phyloP scores from a whole-genome alignment of 768 basidiomycete species.

The Lactarius akahatsu region DNA sequence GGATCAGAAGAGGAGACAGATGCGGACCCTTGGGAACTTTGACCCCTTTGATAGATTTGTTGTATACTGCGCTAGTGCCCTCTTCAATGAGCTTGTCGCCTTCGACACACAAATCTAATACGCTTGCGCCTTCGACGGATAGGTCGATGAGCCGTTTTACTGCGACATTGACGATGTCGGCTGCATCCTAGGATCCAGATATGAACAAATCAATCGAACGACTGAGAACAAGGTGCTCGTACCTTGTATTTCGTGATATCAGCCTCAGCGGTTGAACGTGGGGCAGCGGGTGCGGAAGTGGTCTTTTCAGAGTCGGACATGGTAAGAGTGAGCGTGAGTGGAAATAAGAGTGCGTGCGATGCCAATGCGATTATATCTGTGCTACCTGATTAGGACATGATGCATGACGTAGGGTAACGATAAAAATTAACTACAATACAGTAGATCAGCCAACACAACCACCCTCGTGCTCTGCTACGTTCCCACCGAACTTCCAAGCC shows the following conservation, averaged over 20 bases:
- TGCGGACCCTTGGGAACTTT: slow-evolving; percentile 81
- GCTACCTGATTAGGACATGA: slow-evolving; percentile 11
- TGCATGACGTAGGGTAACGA: background rate
- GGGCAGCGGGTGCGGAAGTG: slow-evolving; percentile 26
- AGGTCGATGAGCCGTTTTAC: slow-evolving; percentile 81
- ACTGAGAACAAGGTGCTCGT: slow-evolving; percentile 19
- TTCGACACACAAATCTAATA: slow-evolving; percentile 87
- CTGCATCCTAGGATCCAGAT: slow-evolving; percentile 61
- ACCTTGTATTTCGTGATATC: slow-evolving; percentile 92
- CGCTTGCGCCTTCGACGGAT: slow-evolving; percentile 76
- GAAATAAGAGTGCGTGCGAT: slow-evolving; percentile 4
- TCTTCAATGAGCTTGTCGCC: slow-evolving; percentile 93
- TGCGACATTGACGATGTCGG: slow-evolving; percentile 83
- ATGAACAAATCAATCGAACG: slow-evolving; percentile 13
- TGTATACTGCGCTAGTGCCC: slow-evolving; percentile 82
- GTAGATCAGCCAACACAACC: background rate
- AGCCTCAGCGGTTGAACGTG: slow-evolving; percentile 57
- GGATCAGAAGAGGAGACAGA: background rate
- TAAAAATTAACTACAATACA: background rate
- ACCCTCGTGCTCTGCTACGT: background rate
- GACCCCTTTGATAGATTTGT: slow-evolving; percentile 85
- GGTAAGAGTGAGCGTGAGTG: slow-evolving; percentile 14
- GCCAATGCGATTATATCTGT: slow-evolving; percentile 6
- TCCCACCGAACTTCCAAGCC: slow-evolving; percentile 24
- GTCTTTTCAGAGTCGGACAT: slow-evolving; percentile 65